Evolutionary conservation across 768 basidiomycete species (phyloP).

Genomic region (Termitomyces sp.): DNA sequence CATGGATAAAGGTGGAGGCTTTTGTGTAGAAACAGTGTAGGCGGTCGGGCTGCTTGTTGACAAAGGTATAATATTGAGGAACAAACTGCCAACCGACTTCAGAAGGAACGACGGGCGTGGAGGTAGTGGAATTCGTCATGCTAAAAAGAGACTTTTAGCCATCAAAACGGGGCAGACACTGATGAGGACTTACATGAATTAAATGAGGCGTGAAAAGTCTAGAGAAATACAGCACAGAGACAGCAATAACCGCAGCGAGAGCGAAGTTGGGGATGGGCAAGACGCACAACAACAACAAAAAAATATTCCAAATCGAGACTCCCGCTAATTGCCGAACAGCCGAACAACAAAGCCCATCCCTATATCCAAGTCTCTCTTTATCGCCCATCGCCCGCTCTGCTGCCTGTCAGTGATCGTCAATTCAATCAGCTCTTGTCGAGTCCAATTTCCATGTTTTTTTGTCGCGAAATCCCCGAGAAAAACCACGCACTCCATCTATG

Average conservation of each 20-base stretch:
- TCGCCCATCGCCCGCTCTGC: no score
- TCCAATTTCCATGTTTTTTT: no score
- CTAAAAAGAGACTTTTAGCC: constrained; percentile 4
- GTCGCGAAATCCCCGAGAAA: no score
- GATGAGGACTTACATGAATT: constrained; percentile 26
- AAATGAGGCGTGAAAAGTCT: constrained; percentile 28
- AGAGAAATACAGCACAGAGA: constrained; percentile 31
- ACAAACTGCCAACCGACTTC: constrained; percentile 99
- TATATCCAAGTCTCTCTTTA: no score
- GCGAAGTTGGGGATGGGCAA: constrained; percentile 19
- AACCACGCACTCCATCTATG: no score
- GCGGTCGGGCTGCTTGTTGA: constrained; percentile 95
- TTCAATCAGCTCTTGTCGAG: no score
- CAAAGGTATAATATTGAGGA: constrained; percentile 98
- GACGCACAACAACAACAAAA: constrained; percentile 26
- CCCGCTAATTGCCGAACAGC: constrained; percentile 6
- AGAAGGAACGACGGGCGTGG: constrained; percentile 67
- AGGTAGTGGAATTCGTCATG: constrained; percentile 41
- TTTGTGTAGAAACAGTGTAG: constrained; percentile 99
- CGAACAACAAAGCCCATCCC: no score
- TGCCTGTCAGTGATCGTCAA: no score
- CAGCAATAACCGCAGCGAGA: constrained; percentile 17
- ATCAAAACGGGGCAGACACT: no score
- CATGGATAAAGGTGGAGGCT: constrained; percentile 95
- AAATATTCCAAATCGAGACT: constrained; percentile 22